Evolutionary conservation across 768 basidiomycete species (phyloP).

Genomic region (Neoboletus brunneissimus): DNA sequence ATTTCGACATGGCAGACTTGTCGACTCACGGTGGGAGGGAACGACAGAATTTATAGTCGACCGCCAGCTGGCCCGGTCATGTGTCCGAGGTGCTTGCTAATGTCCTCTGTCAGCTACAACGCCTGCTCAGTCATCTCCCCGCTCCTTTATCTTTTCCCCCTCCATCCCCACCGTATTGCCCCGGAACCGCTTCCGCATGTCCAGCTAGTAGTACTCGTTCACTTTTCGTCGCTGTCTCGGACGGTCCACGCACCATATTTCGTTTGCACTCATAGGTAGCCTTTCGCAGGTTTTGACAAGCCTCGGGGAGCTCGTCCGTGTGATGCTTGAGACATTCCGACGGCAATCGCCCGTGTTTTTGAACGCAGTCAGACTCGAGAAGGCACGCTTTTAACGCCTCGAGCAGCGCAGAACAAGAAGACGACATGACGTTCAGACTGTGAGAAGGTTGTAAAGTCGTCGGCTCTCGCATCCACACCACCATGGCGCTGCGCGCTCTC

Average conservation of each 20-base stretch:
- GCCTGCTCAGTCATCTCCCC: background rate
- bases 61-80: constrained; percentile 7
- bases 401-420: constrained; percentile 75
- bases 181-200: constrained; percentile 81
- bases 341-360: constrained; percentile 73
- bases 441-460: constrained; percentile 5
- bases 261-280: constrained; percentile 90
- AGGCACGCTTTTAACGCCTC: constrained; percentile 81
- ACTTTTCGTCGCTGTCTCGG: background rate
- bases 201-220: constrained; percentile 45
- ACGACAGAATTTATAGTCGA: constrained; percentile 10
- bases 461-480: constrained; percentile 8
- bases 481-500: constrained; percentile 40
- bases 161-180: constrained; percentile 64
- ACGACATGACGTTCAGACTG: constrained; percentile 52
- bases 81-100: constrained; percentile 21
- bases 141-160: constrained; percentile 11
- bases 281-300: constrained; percentile 74
- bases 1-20: constrained; percentile 20
- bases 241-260: constrained; percentile 61
- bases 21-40: background rate
- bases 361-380: constrained; percentile 82
- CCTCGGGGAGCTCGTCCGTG: constrained; percentile 70
- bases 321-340: constrained; percentile 83
- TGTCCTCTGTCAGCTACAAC: constrained; percentile 7